Base-by-base conservation (phyloP, 2,329 filamentous ascomycete species). In the Coniochaeta hoffmannii region DNA sequence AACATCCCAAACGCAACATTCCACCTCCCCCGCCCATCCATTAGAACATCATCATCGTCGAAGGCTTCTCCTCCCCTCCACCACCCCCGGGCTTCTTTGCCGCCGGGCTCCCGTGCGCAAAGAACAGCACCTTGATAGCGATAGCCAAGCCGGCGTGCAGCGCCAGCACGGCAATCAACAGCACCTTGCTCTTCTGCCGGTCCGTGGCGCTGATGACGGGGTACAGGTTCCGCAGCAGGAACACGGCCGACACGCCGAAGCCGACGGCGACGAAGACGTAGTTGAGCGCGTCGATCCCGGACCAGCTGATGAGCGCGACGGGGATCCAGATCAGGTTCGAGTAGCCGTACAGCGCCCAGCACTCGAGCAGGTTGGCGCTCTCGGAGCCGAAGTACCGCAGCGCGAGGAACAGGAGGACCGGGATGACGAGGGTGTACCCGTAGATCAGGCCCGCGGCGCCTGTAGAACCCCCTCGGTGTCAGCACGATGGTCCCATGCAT, bases 311-410 rank as follows among this genome's bases (percentile, higher is more conserved):
- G 59, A 96, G 74, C 50, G 94, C 92, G 44, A 99, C 92, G 2
- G 88, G 90, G 64, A 99, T 92, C 94, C 94, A 99, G 67, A 99
- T 90, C 65, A 99, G 77, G 74, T 99, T 99, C 56, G 88, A 84
- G 76, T 99, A 99, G 55, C 94, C 94, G 71, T 97, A 99, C 34
- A 99, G 77, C 57, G 91, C 89, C 85, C 90, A 92, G 77, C 91
- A 96, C 76, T 99, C 94, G 62, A 99, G 82, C 57, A 99, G 76
- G 72, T 96, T 96, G 59, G 93, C 92, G 56, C 85, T 89, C 69
- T 96, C 91, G 71, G 90, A 94, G 56, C 93, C 93, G 72, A 96
- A 97, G 87, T 96, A 99, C 65, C 89, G 90, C 61, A 99, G 78
- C 61, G 89, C 88, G 19, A 86, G 87, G 85, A 93, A 99, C 31